A percentile compares a stretch with the other conserved stretches of the same genome.
phyloP scores from a whole-genome alignment of 129 eudicot genomes.

The Centrapalus pauciflorus region DNA sequence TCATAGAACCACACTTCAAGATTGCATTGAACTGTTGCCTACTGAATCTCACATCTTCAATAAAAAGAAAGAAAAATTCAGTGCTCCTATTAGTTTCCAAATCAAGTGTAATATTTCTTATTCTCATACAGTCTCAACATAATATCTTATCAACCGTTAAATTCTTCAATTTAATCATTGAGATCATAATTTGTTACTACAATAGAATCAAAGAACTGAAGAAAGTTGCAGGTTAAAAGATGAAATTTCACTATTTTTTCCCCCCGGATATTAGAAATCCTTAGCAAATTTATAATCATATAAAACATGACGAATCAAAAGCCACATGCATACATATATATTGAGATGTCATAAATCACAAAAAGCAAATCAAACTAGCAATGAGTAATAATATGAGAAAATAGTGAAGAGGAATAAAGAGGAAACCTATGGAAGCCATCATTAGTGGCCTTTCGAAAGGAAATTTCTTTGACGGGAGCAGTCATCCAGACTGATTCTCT shows the following conservation, averaged over 20 bases:
- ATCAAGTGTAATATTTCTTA: not conserved
- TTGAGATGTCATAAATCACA: not conserved
- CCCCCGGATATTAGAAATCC: not conserved
- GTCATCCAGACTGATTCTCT: slow-evolving; percentile 63
- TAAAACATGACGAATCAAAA: not conserved
- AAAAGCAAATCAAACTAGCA: not conserved
- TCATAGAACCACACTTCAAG: not conserved
- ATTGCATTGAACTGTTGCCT: not conserved
- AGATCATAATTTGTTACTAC: no score
- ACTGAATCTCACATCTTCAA: not conserved
- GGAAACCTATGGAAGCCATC: slow-evolving; percentile 69
- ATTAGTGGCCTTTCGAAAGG: slow-evolving; percentile 65
- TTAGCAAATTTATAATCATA: not conserved
- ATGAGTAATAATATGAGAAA: not conserved
- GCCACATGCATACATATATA: not conserved
- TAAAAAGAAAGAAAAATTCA: not conserved
- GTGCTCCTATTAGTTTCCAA: not conserved
- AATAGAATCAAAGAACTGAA: not conserved
- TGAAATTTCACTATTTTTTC: no score
- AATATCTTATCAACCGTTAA: not conserved
- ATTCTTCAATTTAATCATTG: no score
- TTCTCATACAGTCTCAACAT: not conserved
- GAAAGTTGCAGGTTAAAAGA: not conserved
- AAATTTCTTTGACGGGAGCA: slow-evolving; percentile 47
- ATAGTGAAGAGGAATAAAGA: not conserved